phyloP scores from a whole-genome alignment of 2,329 filamentous ascomycete species.

The Torrubiellomyces zombiae region DNA sequence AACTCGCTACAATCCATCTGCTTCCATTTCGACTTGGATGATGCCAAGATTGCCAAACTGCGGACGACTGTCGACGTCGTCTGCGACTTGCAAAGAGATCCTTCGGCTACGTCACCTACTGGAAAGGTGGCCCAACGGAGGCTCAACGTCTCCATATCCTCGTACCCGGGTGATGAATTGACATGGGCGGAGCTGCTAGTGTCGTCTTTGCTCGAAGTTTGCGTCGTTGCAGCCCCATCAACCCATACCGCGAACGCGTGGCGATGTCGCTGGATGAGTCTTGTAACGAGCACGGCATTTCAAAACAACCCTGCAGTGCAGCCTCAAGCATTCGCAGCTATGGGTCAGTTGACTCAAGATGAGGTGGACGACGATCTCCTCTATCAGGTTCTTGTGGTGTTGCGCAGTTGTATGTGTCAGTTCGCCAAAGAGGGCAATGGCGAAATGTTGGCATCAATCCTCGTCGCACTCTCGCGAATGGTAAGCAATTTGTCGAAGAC shows the following conservation, averaged over 20 bases:
- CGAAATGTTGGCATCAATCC: conserved; percentile 53
- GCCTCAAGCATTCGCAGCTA: conserved; percentile 51
- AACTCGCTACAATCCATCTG: conserved; percentile 54
- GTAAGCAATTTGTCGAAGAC: conserved; percentile 50
- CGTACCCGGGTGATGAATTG: no score
- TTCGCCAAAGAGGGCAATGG: conserved; percentile 47
- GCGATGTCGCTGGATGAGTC: conserved; percentile 57
- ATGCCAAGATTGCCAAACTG: conserved; percentile 37
- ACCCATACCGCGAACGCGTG: conserved; percentile 50
- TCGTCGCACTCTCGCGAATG: conserved; percentile 53
- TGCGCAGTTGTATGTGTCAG: conserved; percentile 46
- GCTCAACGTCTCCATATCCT: no score
- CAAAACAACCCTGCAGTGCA: conserved; percentile 59
- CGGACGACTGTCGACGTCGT: conserved; percentile 39
- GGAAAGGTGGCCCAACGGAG: no score
- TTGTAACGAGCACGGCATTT: conserved; percentile 56
- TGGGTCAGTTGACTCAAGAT: conserved; percentile 55
- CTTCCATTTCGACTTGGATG: conserved; percentile 47
- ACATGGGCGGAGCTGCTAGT: no score
- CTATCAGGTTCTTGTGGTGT: conserved; percentile 53
- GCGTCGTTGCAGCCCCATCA: conserved; percentile 44
- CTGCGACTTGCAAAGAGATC: conserved; percentile 41
- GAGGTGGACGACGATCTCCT: conserved; percentile 56
- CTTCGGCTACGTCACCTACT: no score
- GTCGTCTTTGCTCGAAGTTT: conserved; percentile 51